A percentile compares a stretch with the other conserved stretches of the same genome.
phyloP scores from a whole-genome alignment of 2,329 filamentous ascomycete genomes.

The Dactylellina sp. region DNA sequence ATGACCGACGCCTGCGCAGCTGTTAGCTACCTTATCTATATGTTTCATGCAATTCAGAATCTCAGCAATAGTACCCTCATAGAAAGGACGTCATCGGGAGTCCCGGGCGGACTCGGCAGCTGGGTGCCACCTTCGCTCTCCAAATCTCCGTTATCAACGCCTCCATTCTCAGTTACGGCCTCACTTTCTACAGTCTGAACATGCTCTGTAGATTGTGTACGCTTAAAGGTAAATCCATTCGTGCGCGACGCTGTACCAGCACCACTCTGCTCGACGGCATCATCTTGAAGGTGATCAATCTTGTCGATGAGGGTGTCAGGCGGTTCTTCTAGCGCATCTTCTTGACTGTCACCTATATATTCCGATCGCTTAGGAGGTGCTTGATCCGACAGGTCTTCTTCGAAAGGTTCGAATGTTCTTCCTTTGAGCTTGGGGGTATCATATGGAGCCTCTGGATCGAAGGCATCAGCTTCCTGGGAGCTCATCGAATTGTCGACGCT shows the following conservation, averaged over 20 bases:
- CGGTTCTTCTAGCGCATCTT: constrained; percentile 38
- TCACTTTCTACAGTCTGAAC: constrained; percentile 37
- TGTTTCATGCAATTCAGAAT: constrained; percentile 56
- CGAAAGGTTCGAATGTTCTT: constrained; percentile 53
- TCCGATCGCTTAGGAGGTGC: constrained; percentile 15
- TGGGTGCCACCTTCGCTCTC: constrained; percentile 49
- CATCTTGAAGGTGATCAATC: constrained; percentile 32
- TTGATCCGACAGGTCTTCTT: constrained; percentile 40
- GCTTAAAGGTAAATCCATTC: constrained; percentile 54
- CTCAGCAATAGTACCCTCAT: constrained; percentile 73
- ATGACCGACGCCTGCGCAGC: constrained; percentile 70
- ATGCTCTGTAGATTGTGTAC: constrained; percentile 46
- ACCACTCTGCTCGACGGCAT: constrained; percentile 5
- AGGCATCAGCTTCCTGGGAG: constrained; percentile 56
- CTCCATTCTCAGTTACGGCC: constrained; percentile 21
- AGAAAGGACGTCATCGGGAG: constrained; percentile 81
- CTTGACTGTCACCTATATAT: constrained; percentile 3
- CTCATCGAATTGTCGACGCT: constrained; percentile 55
- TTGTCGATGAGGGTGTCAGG: constrained; percentile 40
- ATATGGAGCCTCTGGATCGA: constrained; percentile 54
- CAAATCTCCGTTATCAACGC: constrained; percentile 56
- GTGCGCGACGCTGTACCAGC: constrained; percentile 14
- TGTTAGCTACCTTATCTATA: constrained; percentile 60
- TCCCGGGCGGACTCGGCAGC: constrained; percentile 58
- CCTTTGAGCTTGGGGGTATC: constrained; percentile 52